These are phyloP conservation scores for Botryotinia convoluta DNA, from an alignment of 2,329 filamentous ascomycete species.

Conservation along the genomic window DNA sequence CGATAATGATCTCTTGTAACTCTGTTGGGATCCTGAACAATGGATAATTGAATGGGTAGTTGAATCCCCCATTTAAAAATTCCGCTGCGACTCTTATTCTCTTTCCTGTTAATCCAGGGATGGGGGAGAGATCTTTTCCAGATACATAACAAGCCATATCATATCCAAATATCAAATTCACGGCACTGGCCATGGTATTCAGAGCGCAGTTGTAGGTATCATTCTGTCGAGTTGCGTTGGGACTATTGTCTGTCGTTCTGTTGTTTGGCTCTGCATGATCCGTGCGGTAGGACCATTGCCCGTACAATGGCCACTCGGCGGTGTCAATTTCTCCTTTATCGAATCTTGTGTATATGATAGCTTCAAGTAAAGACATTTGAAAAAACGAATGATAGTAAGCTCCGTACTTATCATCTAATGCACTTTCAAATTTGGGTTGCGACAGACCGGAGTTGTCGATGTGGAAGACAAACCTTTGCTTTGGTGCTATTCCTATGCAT, in stretches of 20 bases:
- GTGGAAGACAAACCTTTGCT: constrained; percentile 10
- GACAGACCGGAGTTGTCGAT: neutral
- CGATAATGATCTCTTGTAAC: neutral
- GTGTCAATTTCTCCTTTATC: neutral
- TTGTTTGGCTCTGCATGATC: rapidly evolving
- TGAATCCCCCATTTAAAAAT: constrained; percentile 12
- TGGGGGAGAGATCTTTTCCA: neutral
- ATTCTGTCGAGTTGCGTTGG: neutral
- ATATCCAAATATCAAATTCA: constrained; percentile 5
- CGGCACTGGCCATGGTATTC: neutral
- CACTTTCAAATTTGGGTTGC: neutral
- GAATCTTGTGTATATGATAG: neutral
- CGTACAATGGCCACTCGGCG: neutral
- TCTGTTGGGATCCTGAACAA: constrained; percentile 1
- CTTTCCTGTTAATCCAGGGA: neutral
- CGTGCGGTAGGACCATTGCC: constrained; percentile 1
- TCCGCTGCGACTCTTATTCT: constrained; percentile 5
- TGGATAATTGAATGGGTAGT: constrained; percentile 6
- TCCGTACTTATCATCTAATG: neutral
- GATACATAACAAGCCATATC: neutral
- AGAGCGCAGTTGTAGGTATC: constrained; percentile 1
- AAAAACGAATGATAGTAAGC: neutral
- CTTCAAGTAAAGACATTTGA: neutral
- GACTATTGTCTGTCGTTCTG: constrained; percentile 7
- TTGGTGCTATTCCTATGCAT: constrained; percentile 3